Evolutionary conservation across 2,329 filamentous ascomycete genomes (phyloP).

Genomic region (Fusarium foetens): DNA sequence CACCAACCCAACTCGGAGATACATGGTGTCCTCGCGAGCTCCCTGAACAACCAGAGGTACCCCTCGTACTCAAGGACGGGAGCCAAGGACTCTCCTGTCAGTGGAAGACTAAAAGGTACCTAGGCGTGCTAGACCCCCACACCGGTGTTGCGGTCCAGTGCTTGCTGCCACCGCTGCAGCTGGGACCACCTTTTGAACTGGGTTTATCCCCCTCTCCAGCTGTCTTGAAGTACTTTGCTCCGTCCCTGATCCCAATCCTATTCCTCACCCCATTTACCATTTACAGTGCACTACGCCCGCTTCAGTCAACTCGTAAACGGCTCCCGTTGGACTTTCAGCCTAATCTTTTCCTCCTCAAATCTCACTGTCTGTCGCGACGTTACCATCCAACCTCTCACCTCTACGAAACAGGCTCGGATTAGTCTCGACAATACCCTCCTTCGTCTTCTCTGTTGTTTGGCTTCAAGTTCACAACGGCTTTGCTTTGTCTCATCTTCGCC

Average conservation of each 20-base stretch:
- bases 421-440: slow-evolving; percentile 5
- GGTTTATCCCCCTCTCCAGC: slow-evolving; percentile 28
- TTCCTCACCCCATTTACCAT: slow-evolving; percentile 23
- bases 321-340: slow-evolving; percentile 28
- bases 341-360: slow-evolving; percentile 25
- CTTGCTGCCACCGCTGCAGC: slow-evolving; percentile 31
- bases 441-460: slow-evolving; percentile 9
- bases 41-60: slow-evolving; percentile 10
- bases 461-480: slow-evolving; percentile 1
- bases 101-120: slow-evolving; percentile 5
- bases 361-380: slow-evolving; percentile 22
- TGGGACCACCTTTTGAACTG: slow-evolving; percentile 31
- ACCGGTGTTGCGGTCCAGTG: slow-evolving; percentile 25
- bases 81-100: slow-evolving; percentile 22
- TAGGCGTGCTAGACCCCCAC: slow-evolving; percentile 25
- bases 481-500: slow-evolving; percentile 7
- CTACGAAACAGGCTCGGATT: slow-evolving; percentile 24
- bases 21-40: slow-evolving; percentile 23
- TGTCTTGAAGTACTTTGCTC: slow-evolving; percentile 30
- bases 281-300: slow-evolving; percentile 31
- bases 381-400: slow-evolving; percentile 26
- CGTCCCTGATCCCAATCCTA: slow-evolving; percentile 24
- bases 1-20: slow-evolving; percentile 28
- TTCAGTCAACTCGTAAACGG: slow-evolving; percentile 35
- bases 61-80: background rate